Evolutionary conservation across 345 rosid genomes (phyloP).

Genomic region (Eucalyptus cloeziana): DNA sequence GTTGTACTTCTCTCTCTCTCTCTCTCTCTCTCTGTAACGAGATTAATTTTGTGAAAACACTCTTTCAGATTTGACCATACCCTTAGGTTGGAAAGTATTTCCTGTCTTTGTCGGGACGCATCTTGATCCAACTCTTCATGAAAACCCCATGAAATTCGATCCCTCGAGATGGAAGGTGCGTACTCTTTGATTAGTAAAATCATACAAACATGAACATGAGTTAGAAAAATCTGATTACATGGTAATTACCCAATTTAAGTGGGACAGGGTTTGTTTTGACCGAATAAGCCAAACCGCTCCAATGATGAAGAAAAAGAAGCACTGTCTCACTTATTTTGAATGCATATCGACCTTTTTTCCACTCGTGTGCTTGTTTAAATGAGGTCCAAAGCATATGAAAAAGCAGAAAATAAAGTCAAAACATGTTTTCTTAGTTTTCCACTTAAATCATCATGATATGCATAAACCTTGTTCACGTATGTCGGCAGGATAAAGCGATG

Average conservation of each 20-base stretch:
- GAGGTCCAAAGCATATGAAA: not conserved
- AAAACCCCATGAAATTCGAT: conserved; percentile 52
- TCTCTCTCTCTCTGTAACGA: not conserved
- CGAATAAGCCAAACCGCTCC: not conserved
- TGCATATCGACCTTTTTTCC: not conserved
- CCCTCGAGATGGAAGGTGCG: conserved; percentile 80
- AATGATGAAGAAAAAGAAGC: not conserved
- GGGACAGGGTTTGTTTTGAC: not conserved
- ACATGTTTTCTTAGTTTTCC: not conserved
- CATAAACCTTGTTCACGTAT: not conserved
- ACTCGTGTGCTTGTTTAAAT: not conserved
- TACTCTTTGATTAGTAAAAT: not conserved
- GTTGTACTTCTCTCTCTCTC: not conserved
- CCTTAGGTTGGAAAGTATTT: conserved; percentile 74
- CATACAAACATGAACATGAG: not conserved
- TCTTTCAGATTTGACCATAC: conserved; percentile 39
- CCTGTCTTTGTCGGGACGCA: conserved; percentile 50
- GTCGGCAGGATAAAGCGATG: conserved; percentile 37
- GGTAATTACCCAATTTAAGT: not conserved
- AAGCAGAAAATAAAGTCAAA: not conserved
- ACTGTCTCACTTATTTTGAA: not conserved
- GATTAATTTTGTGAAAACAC: not conserved
- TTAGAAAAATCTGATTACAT: not conserved
- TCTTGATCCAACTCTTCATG: conserved; percentile 53
- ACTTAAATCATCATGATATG: not conserved